Evolutionary conservation across 2,329 filamentous ascomycete genomes (phyloP).

Genomic region (Chalaropsis ovoidea): DNA sequence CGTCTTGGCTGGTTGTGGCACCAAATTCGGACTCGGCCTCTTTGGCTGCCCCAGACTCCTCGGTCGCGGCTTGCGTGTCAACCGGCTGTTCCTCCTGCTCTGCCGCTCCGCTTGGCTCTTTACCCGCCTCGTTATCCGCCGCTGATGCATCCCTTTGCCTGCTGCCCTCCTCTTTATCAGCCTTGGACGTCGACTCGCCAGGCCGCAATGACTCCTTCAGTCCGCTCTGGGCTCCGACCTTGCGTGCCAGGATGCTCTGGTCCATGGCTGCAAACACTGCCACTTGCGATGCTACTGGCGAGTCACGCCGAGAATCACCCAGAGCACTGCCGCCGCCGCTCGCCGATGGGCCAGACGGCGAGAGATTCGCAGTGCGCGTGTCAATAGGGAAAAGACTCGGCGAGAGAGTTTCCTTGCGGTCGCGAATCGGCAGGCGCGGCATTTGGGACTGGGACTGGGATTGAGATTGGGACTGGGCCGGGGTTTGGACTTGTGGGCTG

Average conservation of each 20-base stretch:
- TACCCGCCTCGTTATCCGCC: neutral
- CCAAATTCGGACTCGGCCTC: conserved; percentile 29
- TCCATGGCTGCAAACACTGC: conserved; percentile 55
- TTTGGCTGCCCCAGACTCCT: conserved; percentile 28
- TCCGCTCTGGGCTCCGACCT: conserved; percentile 41
- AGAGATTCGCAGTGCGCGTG: conserved; percentile 15
- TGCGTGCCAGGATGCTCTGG: conserved; percentile 49
- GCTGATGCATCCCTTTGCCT: neutral
- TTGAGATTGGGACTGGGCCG: neutral
- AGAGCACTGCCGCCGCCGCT: conserved; percentile 17
- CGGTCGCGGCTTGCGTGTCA: conserved; percentile 9
- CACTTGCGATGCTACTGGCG: conserved; percentile 39
- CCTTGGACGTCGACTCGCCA: conserved; percentile 29
- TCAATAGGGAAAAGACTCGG: conserved; percentile 17
- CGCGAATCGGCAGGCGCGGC: conserved; percentile 30
- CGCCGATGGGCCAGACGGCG: conserved; percentile 11
- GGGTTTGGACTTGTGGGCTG: conserved; percentile 38
- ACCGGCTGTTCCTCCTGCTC: conserved; percentile 4
- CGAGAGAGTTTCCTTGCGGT: conserved; percentile 38
- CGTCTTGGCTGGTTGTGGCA: conserved; percentile 24
- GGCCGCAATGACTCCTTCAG: conserved; percentile 27
- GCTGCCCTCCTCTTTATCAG: conserved; percentile 25
- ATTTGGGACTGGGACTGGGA: neutral
- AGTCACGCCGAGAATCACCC: conserved; percentile 19
- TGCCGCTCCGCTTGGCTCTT: conserved; percentile 12